Evolutionary conservation across 805 yeast species (phyloP), one percentile per base, ranked within the genome.

Genomic region (Kuraishia capsulata): DNA sequence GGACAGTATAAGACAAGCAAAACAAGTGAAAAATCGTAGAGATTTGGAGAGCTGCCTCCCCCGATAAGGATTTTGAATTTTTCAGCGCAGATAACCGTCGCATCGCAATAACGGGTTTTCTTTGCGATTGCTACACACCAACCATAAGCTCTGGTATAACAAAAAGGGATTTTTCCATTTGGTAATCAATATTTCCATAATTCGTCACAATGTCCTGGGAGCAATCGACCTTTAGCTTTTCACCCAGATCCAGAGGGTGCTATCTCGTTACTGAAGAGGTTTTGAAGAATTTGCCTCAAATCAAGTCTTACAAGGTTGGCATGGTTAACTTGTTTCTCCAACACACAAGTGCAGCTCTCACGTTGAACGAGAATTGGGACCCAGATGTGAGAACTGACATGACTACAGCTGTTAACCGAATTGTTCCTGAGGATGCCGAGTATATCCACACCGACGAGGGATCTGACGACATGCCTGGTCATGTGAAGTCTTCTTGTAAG

Each of bases 381-480:
- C 76, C 87, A 0, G 88, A 80, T 51, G 94, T 84, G 10, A 67
- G 89, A 43, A 56, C 51, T 1, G 94, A 84, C 50, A 69, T 85
- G 84, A 66, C 69, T 8, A 66, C 69, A 19, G 73, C 82, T 1
- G 57, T 85, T 46, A 81, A 77, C 48, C 61, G 73, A 37, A 62
- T 83, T 41, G 84, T 74, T 3, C 94, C 94, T 0, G 90, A 83
- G 49, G 70, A 69, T 42, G 66, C 57, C 17, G 47, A 52, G 33
- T 81, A 79, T 47, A 50, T 69, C 34, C 89, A 79, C 53, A 73
- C 70, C 11, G 90, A 81, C 39, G 94, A 84, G 56, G 94, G 86
- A 1, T 69, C 83, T 3, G 94, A 85, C 53, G 94, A 84, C 53
- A 80, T 83, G 88, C 85, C 90, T 2, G 83, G 89, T 1, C 94